These are phyloP conservation scores for Rhodotorula kratochvilovae DNA, from an alignment of 768 basidiomycete genomes.

Conservation along the genomic window DNA sequence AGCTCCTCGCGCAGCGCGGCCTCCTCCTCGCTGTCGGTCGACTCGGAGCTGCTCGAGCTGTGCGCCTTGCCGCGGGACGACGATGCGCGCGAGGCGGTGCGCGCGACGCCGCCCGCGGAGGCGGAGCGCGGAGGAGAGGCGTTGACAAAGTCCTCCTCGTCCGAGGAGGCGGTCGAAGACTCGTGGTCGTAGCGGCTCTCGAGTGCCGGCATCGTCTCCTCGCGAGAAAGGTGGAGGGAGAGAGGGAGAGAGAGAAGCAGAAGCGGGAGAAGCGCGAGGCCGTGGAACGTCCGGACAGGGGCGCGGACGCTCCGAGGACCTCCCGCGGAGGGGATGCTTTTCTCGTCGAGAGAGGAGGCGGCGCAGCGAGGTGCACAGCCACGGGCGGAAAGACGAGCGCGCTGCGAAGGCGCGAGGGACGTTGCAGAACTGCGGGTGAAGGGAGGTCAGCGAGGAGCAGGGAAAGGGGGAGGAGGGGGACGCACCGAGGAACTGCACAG, in stretches of 20 bases:
- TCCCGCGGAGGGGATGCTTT: background rate
- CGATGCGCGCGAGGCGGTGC: slow-evolving; percentile 18
- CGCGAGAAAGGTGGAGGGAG: background rate
- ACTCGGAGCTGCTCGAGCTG: slow-evolving; percentile 5
- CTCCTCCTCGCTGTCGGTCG: slow-evolving; percentile 28
- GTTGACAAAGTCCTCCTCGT: slow-evolving; percentile 32
- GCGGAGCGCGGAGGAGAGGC: background rate
- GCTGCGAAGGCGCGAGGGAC: too few relatives aligned
- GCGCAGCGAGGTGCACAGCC: too few relatives aligned
- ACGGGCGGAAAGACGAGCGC: too few relatives aligned
- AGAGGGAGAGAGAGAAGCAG: background rate
- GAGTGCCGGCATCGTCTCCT: slow-evolving; percentile 5
- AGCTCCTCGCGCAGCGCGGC: slow-evolving; percentile 12
- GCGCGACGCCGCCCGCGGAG: background rate
- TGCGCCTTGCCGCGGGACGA: background rate
- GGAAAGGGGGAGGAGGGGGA: too few relatives aligned
- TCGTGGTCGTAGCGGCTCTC: slow-evolving; percentile 30
- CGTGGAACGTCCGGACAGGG: background rate
- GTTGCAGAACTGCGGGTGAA: too few relatives aligned
- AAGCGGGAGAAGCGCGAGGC: too few relatives aligned
- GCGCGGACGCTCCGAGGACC: background rate
- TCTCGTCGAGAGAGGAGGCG: too few relatives aligned
- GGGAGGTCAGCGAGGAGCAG: too few relatives aligned
- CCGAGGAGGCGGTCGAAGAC: background rate
- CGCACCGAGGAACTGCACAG: too few relatives aligned